A percentile compares a stretch with the other conserved stretches of the same genome.
Conservation (phyloP, 2,329 filamentous ascomycete genomes). For the Rhynchosporium agropyri region DNA sequence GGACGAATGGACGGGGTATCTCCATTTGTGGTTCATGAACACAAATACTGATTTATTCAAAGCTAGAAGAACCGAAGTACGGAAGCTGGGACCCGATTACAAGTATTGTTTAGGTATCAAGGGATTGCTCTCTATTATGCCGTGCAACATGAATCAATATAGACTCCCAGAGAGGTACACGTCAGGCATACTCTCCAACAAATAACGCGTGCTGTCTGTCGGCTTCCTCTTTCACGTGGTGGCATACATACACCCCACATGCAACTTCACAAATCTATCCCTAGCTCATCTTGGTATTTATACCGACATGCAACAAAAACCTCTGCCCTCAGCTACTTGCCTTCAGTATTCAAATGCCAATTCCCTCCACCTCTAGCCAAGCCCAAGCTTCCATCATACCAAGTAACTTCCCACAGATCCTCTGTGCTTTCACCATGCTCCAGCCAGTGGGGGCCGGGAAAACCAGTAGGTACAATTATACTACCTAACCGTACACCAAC, state of each 20-base stretch:
- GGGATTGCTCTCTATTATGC: too few species aligned
- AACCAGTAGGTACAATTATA: background rate
- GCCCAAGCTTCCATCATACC: background rate
- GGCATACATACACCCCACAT: background rate
- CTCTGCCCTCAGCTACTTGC: background rate
- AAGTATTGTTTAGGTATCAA: background rate
- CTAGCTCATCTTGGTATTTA: constrained; percentile 1
- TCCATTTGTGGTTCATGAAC: background rate
- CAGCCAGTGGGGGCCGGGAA: background rate
- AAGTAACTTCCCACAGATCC: background rate
- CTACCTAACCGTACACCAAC: background rate
- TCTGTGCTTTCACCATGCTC: background rate
- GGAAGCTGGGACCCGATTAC: background rate
- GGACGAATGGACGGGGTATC: background rate
- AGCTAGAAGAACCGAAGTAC: too few species aligned
- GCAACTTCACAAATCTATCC: background rate
- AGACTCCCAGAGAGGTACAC: too few species aligned
- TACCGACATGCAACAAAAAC: constrained; percentile 11
- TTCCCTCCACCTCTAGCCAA: background rate
- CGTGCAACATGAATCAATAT: background rate
- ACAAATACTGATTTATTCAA: background rate
- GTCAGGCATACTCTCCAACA: too few species aligned
- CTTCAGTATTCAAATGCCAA: background rate
- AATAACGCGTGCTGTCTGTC: too few species aligned
- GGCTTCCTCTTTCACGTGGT: too few species aligned